These are phyloP conservation scores for Fusarium proliferatum DNA, from an alignment of 2,329 filamentous ascomycete species.

Conservation along the genomic window DNA sequence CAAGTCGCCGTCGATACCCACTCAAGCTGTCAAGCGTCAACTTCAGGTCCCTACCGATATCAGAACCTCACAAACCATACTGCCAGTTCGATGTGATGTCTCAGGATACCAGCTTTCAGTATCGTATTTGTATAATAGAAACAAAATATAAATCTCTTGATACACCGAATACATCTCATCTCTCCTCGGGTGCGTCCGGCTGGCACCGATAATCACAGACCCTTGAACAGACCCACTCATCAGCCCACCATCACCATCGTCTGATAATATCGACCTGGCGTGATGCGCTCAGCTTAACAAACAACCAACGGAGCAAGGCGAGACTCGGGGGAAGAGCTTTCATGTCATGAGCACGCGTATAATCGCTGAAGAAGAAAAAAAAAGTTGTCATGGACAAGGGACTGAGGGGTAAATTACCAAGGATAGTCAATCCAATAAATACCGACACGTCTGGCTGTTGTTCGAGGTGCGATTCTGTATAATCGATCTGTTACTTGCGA, in stretches of 20 bases:
- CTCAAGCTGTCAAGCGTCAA: constrained; percentile 14
- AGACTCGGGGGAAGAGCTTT: constrained; percentile 39
- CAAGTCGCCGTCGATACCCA: constrained; percentile 19
- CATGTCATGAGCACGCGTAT: constrained; percentile 25
- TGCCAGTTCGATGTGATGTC: background rate
- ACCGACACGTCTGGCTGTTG: constrained; percentile 21
- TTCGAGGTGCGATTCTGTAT: constrained; percentile 13
- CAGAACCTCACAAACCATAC: background rate
- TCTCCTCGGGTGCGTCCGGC: constrained; percentile 42
- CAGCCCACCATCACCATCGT: constrained; percentile 40
- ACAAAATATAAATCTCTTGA: background rate
- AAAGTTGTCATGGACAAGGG: constrained; percentile 25
- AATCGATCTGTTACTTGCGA: constrained; percentile 10
- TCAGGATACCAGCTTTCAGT: no score
- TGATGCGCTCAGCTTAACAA: constrained; percentile 44
- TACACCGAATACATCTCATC: background rate
- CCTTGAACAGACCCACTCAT: constrained; percentile 44
- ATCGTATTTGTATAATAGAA: background rate
- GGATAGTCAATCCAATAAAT: constrained; percentile 40
- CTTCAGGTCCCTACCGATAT: background rate
- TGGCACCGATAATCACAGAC: constrained; percentile 38
- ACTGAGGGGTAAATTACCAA: constrained; percentile 15
- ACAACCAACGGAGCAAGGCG: constrained; percentile 43
- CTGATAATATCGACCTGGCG: constrained; percentile 46
- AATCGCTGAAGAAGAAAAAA: constrained; percentile 9